A percentile compares a stretch with the other conserved stretches of the same genome.
Conservation (phyloP, 2,329 filamentous ascomycete species). For the Emericellopsis cladophorae region DNA sequence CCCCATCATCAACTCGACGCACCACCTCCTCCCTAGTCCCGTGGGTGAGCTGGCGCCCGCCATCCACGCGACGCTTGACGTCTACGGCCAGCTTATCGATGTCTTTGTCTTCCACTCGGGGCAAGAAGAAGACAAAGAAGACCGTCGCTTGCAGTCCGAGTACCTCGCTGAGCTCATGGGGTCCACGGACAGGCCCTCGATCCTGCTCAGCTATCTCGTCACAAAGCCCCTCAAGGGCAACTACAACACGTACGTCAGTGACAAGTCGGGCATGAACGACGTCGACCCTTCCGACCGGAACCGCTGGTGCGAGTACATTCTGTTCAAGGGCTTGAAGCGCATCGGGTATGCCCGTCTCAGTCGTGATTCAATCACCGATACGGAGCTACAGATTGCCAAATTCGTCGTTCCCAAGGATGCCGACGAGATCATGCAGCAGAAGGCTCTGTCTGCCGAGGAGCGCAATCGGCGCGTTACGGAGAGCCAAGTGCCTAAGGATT, state of each 20-base stretch:
- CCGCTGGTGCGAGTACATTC: constrained; percentile 96
- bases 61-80: constrained; percentile 91
- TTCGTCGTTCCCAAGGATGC: constrained; percentile 66
- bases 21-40: constrained; percentile 86
- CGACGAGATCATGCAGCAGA: constrained; percentile 35
- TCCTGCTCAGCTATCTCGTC: constrained; percentile 85
- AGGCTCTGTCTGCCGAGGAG: constrained; percentile 33
- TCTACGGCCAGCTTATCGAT: constrained; percentile 81
- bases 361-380: constrained; percentile 87
- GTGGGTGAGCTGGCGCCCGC: constrained; percentile 91
- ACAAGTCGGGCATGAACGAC: constrained; percentile 82
- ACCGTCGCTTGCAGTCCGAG: constrained; percentile 72
- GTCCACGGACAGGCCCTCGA: constrained; percentile 61
- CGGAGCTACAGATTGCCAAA: constrained; percentile 91
- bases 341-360: constrained; percentile 85
- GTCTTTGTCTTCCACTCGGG: constrained; percentile 98
- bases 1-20: constrained; percentile 91
- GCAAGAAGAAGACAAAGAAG: constrained; percentile 91
- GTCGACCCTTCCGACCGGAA: constrained; percentile 92
- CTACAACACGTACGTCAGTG: constrained; percentile 89
- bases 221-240: constrained; percentile 85
- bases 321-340: constrained; percentile 80
- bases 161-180: constrained; percentile 88
- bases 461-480: constrained; percentile 52
- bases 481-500: constrained; percentile 59